Base-by-base conservation (phyloP, 768 basidiomycete species). In the Hygrophorus pudorinus region DNA sequence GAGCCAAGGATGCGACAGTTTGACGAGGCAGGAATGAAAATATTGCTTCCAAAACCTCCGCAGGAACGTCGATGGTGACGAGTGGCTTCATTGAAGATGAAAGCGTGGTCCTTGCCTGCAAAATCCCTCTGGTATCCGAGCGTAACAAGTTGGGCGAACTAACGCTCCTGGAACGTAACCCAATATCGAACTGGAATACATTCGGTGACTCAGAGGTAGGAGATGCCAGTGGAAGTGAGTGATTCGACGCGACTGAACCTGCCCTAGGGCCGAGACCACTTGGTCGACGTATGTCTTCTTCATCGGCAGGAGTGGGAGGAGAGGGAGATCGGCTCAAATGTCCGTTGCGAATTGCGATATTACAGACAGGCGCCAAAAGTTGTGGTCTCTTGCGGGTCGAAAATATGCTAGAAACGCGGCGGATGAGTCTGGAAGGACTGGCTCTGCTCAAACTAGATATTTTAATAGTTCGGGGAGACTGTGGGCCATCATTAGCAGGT, bases 201-300 rank as follows among this genome's bases (percentile, higher is more conserved):
- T 28, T 4, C 9, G 33, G 32, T 6, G 33, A 2, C 31, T 53
- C 52, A 40, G 60, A 60, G 1, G 67, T 61, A 11, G 67, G 64
- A 6, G 61, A 62, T 2, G 66, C 67, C 18, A 66, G 46, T n/a
- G n/a, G n/a, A n/a, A n/a, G n/a, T 7, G 67, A 65, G 7, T 55
- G 56, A 28, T 62, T 58, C 4, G 66, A 68, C 0, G 54, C 55
- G 13, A 67, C 51, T 2, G 69, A 66, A 0, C 57, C 60, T 5
- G 65, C 56, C 27, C 66, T 61, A 13, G 29, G 18, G 17, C 71
- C 71, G 10, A 72, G 53, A 4, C 69, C 71, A 51, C 71, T 72
- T 5, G 71, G 71, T 35, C 66, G 51, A 20, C 71, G 66, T 42
- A 72, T 72, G 27, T 72, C 69, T 38, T 68, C 67, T 16, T 51